Percentiles rank a stretch among this genome's conserved stretches.
phyloP scores from a whole-genome alignment of 2,329 filamentous ascomycete species.

The Ascochyta pisi region DNA sequence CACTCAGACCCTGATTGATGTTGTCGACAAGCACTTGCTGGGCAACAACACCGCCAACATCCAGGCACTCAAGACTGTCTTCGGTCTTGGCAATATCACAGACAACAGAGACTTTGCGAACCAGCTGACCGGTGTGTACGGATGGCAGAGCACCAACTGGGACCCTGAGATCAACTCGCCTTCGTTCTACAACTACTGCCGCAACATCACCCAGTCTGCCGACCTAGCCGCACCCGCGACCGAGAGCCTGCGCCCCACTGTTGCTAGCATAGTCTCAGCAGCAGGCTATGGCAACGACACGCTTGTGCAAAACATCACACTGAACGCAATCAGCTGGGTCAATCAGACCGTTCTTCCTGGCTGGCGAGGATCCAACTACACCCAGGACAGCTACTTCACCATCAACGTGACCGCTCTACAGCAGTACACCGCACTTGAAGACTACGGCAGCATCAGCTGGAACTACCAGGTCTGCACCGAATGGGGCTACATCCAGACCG shows the following conservation, averaged over 20 bases:
- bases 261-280: slow-evolving; percentile 54
- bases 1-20: slow-evolving; percentile 66
- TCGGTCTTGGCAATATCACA: slow-evolving; percentile 59
- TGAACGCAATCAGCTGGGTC: slow-evolving; percentile 66
- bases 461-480: slow-evolving; percentile 60
- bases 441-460: slow-evolving; percentile 54
- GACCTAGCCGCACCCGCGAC: slow-evolving; percentile 53
- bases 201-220: slow-evolving; percentile 59
- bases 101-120: slow-evolving; percentile 62
- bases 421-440: slow-evolving; percentile 22
- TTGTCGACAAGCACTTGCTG: slow-evolving; percentile 66
- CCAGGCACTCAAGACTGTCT: slow-evolving; percentile 59
- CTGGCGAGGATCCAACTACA: slow-evolving; percentile 44
- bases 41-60: slow-evolving; percentile 54
- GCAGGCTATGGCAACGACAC: slow-evolving; percentile 57
- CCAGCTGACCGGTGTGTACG: slow-evolving; percentile 54
- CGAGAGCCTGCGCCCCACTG: slow-evolving; percentile 47
- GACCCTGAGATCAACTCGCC: slow-evolving; percentile 61
- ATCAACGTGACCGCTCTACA: slow-evolving; percentile 50
- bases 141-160: slow-evolving; percentile 64
- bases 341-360: slow-evolving; percentile 52
- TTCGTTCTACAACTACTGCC: slow-evolving; percentile 59
- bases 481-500: slow-evolving; percentile 82
- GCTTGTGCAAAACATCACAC: slow-evolving; percentile 57
- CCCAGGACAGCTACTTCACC: slow-evolving; percentile 61